Evolutionary conservation across 2,329 filamentous ascomycete genomes (phyloP).

Genomic region (Sclerotinia nivalis): DNA sequence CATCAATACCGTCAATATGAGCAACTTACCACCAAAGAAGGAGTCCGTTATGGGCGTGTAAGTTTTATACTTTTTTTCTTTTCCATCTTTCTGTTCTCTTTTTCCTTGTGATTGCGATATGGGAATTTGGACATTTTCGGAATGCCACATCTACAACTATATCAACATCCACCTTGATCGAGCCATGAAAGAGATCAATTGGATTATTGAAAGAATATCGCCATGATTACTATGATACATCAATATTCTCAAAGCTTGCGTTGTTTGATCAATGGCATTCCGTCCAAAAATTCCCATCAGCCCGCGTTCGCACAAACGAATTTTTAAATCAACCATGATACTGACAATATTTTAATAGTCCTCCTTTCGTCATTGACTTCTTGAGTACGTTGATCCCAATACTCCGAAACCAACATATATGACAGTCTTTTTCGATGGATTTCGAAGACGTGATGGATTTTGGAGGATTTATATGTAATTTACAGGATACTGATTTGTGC

Average conservation of each 20-base stretch:
- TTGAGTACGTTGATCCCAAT: conserved; percentile 73
- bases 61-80: conserved; percentile 43
- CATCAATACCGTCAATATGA: conserved; percentile 37
- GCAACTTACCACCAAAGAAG: conserved; percentile 57
- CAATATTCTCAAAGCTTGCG: conserved; percentile 25
- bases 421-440: conserved; percentile 24
- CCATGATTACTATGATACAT: conserved; percentile 7
- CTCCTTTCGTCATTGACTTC: conserved; percentile 92
- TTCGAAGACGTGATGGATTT: conserved; percentile 23
- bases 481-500: conserved; percentile 37
- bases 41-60: conserved; percentile 67
- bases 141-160: not conserved
- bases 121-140: conserved; percentile 5
- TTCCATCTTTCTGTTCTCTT: not conserved
- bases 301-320: conserved; percentile 23
- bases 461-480: conserved; percentile 3
- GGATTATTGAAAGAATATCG: not conserved
- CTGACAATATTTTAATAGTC: conserved; percentile 52
- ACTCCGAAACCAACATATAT: conserved; percentile 24
- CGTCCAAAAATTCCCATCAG: conserved; percentile 28
- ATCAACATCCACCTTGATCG: not conserved
- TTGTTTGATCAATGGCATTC: conserved; percentile 32
- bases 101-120: conserved; percentile 31
- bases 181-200: not conserved
- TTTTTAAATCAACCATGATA: conserved; percentile 25